Evolutionary conservation across 371 early-diverging fungal genomes (phyloP).

Genomic region (Choanephora cucurbitarum): DNA sequence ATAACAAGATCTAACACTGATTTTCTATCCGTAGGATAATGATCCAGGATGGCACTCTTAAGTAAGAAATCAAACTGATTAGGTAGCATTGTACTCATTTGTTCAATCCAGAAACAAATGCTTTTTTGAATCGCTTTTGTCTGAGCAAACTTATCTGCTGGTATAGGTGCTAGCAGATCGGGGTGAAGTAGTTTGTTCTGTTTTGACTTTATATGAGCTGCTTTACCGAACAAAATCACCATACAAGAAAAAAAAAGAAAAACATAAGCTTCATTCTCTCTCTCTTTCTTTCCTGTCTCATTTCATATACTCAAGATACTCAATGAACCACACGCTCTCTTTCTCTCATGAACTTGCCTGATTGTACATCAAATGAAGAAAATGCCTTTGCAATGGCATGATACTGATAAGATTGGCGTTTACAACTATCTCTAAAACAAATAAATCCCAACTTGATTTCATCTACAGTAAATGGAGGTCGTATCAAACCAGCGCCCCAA

Average conservation of each 20-base stretch:
- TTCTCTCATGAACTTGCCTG: constrained; percentile 4
- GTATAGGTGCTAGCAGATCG: constrained; percentile 1
- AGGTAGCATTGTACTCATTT: constrained; percentile 20
- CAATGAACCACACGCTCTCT: no score
- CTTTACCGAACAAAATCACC: no score
- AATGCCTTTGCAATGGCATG: constrained; percentile 3
- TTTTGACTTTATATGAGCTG: not conserved
- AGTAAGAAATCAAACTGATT: constrained; percentile 28
- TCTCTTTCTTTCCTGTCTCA: no score
- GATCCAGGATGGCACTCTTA: constrained; percentile 16
- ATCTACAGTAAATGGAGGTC: constrained; percentile 30
- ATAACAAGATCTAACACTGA: constrained; percentile 33
- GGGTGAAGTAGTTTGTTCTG: constrained; percentile 17
- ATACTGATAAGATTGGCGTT: not conserved
- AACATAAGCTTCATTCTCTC: no score
- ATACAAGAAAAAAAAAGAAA: no score
- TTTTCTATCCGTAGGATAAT: constrained; percentile 38
- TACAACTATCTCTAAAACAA: constrained; percentile 9
- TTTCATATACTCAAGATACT: no score
- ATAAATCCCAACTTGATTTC: constrained; percentile 32
- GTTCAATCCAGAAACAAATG: constrained; percentile 20
- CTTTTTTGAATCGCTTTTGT: constrained; percentile 17
- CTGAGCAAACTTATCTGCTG: constrained; percentile 21
- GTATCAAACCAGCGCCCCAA: constrained; percentile 26
- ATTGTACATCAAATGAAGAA: not conserved